These are phyloP conservation scores for Plasmopara viticola DNA, from an alignment of 352 stramenopile genomes.

Conservation along the genomic window DNA sequence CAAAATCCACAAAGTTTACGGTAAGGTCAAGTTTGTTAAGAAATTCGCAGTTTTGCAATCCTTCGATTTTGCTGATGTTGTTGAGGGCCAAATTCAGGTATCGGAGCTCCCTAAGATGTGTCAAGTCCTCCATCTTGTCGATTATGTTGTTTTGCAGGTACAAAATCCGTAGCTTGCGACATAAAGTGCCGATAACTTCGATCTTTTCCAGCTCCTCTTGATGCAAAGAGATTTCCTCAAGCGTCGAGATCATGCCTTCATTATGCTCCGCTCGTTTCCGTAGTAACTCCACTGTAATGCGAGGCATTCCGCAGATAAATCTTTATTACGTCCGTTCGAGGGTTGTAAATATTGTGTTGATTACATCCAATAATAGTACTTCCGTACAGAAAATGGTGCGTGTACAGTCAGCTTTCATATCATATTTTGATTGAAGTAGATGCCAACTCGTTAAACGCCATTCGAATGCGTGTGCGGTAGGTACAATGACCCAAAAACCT, in stretches of 20 bases:
- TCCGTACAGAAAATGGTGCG: no score
- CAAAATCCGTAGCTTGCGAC: conserved; percentile 90
- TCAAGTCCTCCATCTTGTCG: conserved; percentile 87
- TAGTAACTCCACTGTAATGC: conserved; percentile 77
- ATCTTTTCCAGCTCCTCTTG: conserved; percentile 92
- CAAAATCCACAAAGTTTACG: conserved; percentile 93
- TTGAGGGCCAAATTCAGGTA: conserved; percentile 96
- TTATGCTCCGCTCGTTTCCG: conserved; percentile 93
- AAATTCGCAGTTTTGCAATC: conserved; percentile 80
- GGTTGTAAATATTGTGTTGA: background rate
- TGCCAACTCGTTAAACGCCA: no score
- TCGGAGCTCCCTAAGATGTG: conserved; percentile 90
- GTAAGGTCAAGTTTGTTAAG: conserved; percentile 92
- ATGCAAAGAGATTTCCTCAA: conserved; percentile 91
- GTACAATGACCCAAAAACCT: no score
- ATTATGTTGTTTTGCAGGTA: conserved; percentile 98
- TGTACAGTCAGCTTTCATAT: no score
- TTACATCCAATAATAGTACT: no score
- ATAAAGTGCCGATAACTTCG: conserved; percentile 84
- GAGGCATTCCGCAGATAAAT: conserved; percentile 32
- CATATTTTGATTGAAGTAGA: no score
- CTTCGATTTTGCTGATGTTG: conserved; percentile 90
- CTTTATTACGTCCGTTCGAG: background rate
- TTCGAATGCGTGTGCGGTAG: no score
- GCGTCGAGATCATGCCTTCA: conserved; percentile 86